Evolutionary conservation across 345 rosid species (phyloP).

Genomic region (Pseudoturritis turrita): DNA sequence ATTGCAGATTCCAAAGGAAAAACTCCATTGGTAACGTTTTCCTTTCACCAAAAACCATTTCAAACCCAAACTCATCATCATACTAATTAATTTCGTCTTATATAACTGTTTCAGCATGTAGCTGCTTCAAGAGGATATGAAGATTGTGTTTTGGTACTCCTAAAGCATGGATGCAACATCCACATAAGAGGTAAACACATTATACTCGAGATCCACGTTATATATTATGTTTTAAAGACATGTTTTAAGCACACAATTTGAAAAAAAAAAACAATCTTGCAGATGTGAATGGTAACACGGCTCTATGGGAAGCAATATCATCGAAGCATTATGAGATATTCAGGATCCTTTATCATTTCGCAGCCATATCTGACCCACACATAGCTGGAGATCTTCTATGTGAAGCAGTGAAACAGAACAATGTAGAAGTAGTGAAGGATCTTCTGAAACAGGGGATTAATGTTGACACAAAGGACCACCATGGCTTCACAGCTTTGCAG

Average conservation of each 20-base stretch:
- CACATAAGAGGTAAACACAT: slow-evolving; percentile 50
- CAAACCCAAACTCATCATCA: neutral
- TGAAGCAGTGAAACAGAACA: slow-evolving; percentile 64
- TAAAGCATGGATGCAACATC: slow-evolving; percentile 73
- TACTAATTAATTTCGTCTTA: neutral
- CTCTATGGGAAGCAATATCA: slow-evolving; percentile 76
- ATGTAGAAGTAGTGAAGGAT: slow-evolving; percentile 49
- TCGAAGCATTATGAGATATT: slow-evolving; percentile 58
- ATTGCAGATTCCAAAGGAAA: slow-evolving; percentile 59
- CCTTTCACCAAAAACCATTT: neutral
- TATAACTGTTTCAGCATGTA: slow-evolving; percentile 52
- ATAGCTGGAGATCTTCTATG: slow-evolving; percentile 74
- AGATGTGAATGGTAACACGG: slow-evolving; percentile 70
- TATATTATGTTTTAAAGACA: neutral
- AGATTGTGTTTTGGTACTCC: slow-evolving; percentile 69
- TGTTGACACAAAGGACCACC: slow-evolving; percentile 51
- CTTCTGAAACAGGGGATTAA: slow-evolving; percentile 56
- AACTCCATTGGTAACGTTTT: slow-evolving; percentile 60
- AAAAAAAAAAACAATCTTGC: neutral
- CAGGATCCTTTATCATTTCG: slow-evolving; percentile 55
- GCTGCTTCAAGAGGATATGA: slow-evolving; percentile 88
- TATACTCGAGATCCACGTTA: neutral
- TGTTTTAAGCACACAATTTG: neutral
- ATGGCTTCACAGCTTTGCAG: slow-evolving; percentile 60
- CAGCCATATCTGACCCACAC: slow-evolving; percentile 52